Conservation (phyloP, 2,329 filamentous ascomycete genomes). For the Talaromyces sp. region DNA sequence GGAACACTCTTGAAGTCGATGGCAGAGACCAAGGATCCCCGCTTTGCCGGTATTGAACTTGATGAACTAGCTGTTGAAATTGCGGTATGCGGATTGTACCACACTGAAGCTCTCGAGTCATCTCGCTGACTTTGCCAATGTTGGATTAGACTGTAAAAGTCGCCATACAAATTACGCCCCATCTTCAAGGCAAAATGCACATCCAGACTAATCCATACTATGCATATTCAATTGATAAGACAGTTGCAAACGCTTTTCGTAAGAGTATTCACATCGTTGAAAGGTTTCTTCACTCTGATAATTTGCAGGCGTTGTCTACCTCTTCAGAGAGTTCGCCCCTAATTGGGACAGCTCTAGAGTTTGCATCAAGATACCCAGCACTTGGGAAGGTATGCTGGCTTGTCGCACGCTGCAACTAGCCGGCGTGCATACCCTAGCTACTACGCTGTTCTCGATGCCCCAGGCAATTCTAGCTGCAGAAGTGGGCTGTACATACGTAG, state of each 20-base stretch:
- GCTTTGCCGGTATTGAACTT: conserved; percentile 36
- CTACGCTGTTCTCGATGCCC: conserved; percentile 60
- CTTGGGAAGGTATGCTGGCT: conserved; percentile 62
- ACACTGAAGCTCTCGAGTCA: neutral
- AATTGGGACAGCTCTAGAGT: conserved; percentile 49
- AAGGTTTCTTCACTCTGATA: neutral
- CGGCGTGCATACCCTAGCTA: conserved; percentile 59
- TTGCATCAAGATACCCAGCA: conserved; percentile 62
- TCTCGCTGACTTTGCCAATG: neutral
- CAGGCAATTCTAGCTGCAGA: conserved; percentile 59
- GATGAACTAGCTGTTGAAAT: conserved; percentile 56
- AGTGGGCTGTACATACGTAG: conserved; percentile 59
- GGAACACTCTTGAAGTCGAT: conserved; percentile 33
- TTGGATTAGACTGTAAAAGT: conserved; percentile 52
- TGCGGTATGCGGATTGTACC: conserved; percentile 37
- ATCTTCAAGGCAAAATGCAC: conserved; percentile 54
- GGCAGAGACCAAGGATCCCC: conserved; percentile 30
- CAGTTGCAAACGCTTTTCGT: conserved; percentile 52
- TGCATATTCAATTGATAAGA: conserved; percentile 51
- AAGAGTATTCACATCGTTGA: conserved; percentile 19
- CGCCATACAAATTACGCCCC: conserved; percentile 49
- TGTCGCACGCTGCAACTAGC: conserved; percentile 53
- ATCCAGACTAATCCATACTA: conserved; percentile 60
- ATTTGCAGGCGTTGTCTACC: conserved; percentile 48
- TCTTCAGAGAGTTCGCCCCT: conserved; percentile 47